These are phyloP conservation scores for Rubus parviflorus DNA, from an alignment of 306 rosid species.

Conservation along the genomic window DNA sequence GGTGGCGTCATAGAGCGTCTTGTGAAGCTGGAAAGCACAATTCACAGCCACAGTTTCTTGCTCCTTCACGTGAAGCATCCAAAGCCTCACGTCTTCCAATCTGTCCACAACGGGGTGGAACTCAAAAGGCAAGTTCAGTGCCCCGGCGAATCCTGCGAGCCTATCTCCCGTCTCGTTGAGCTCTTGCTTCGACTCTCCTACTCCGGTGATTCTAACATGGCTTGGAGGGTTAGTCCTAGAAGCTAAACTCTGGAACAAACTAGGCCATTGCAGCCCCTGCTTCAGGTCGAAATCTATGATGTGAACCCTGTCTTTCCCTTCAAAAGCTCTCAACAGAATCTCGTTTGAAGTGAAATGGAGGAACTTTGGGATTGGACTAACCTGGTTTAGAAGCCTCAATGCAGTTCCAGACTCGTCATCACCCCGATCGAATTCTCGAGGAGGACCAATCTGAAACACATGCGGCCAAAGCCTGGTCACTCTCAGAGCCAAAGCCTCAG, in stretches of 20 bases:
- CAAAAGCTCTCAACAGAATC: conserved; percentile 82
- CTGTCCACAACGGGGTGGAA: conserved; percentile 95
- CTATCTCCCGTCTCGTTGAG: conserved; percentile 91
- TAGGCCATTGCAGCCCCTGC: conserved; percentile 97
- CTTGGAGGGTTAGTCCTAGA: conserved; percentile 78
- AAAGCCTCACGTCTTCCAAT: conserved; percentile 91
- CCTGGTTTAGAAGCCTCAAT: conserved; percentile 75
- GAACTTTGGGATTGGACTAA: conserved; percentile 81
- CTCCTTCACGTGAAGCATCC: conserved; percentile 99
- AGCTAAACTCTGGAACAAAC: conserved; percentile 89
- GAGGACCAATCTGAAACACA: conserved; percentile 64
- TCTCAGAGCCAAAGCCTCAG: conserved; percentile 86
- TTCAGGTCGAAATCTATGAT: conserved; percentile 89
- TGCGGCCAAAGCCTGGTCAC: conserved; percentile 91
- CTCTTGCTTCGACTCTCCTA: conserved; percentile 93
- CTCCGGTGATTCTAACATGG: conserved; percentile 86
- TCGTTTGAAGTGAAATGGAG: conserved; percentile 92
- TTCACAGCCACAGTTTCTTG: conserved; percentile 83
- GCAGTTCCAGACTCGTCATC: conserved; percentile 73
- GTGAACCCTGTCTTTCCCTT: conserved; percentile 96
- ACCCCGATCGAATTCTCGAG: conserved; percentile 72
- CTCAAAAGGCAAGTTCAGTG: conserved; percentile 81
- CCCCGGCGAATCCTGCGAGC: conserved; percentile 77
- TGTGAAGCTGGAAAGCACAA: conserved; percentile 82
- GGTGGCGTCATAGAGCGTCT: conserved; percentile 59